Conservation (phyloP, 1,139 yeast genomes). For the Nadsonia starkeyi-henricii region DNA sequence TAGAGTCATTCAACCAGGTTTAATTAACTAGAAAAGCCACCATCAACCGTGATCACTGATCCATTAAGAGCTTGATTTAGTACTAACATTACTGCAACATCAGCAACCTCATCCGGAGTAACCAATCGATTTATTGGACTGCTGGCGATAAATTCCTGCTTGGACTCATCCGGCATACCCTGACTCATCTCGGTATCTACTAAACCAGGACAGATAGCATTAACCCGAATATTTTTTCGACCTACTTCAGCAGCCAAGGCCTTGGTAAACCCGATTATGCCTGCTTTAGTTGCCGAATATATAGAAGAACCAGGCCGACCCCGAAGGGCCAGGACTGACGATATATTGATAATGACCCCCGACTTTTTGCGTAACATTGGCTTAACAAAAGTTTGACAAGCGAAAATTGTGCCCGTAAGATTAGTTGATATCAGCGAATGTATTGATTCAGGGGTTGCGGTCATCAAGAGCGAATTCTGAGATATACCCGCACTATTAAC, state of each 20-base stretch:
- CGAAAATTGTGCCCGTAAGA: conserved; percentile 48
- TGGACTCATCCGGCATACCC: neutral
- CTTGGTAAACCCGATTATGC: conserved; percentile 46
- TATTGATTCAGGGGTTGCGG: conserved; percentile 33
- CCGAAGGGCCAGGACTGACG: conserved; percentile 50
- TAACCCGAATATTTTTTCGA: conserved; percentile 37
- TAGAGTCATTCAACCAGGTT: no score
- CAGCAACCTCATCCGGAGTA: neutral
- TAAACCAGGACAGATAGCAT: conserved; percentile 60
- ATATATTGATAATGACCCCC: conserved; percentile 45
- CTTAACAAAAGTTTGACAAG: conserved; percentile 35
- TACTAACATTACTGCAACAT: neutral
- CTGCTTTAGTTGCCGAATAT: conserved; percentile 75
- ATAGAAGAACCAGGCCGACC: conserved; percentile 50
- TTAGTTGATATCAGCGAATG: conserved; percentile 42
- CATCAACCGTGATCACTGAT: neutral
- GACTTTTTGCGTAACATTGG: conserved; percentile 33
- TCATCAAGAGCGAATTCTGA: conserved; percentile 41
- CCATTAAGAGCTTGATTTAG: neutral
- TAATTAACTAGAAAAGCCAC: neutral
- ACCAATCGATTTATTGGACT: neutral
- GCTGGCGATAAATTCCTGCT: neutral
- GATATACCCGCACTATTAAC: conserved; percentile 78
- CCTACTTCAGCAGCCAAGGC: conserved; percentile 52
- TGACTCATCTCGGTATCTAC: conserved; percentile 63